Evolutionary conservation across 768 basidiomycete genomes (phyloP).

Genomic region (Panaeolus papilionaceus): DNA sequence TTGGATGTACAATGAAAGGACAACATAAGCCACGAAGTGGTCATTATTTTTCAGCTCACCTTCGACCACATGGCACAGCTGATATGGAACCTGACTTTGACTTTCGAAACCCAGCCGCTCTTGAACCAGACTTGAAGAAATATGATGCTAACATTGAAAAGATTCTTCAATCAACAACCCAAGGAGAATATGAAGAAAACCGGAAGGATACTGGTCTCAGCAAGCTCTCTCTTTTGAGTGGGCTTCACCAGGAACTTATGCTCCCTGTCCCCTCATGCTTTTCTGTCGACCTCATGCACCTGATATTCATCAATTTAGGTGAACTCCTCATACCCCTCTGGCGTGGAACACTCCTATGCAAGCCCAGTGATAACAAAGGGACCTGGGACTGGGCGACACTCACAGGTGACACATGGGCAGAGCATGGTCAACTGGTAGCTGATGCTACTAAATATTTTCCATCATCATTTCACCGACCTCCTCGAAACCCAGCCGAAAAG

Average conservation of each 20-base stretch:
- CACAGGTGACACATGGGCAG: slow-evolving; percentile 31
- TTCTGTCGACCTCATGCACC: slow-evolving; percentile 39
- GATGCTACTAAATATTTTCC: slow-evolving; percentile 24
- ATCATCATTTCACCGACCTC: slow-evolving; percentile 20
- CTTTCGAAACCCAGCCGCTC: neutral
- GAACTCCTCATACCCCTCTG: slow-evolving; percentile 36
- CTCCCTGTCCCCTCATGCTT: slow-evolving; percentile 34
- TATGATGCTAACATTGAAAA: slow-evolving; percentile 24
- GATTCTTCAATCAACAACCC: slow-evolving; percentile 25
- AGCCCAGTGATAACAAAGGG: slow-evolving; percentile 20
- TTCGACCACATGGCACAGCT: slow-evolving; percentile 33
- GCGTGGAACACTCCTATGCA: slow-evolving; percentile 30
- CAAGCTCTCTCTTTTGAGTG: slow-evolving; percentile 38
- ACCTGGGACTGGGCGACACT: slow-evolving; percentile 37
- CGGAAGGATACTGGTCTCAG: slow-evolving; percentile 38
- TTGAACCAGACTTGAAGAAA: neutral
- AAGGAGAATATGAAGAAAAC: slow-evolving; percentile 27
- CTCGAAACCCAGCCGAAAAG: slow-evolving; percentile 32
- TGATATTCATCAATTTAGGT: slow-evolving; percentile 32
- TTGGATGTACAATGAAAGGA: slow-evolving; percentile 38
- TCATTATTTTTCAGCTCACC: slow-evolving; percentile 41
- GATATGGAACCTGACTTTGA: slow-evolving; percentile 27
- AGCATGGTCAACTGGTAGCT: slow-evolving; percentile 38
- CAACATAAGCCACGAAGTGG: slow-evolving; percentile 31
- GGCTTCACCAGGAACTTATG: slow-evolving; percentile 21